A percentile compares a stretch with the other conserved stretches of the same genome.
Evolutionary conservation across 1,284 basidiomycete genomes (phyloP).

Genomic region (Austroboletus niveus): DNA sequence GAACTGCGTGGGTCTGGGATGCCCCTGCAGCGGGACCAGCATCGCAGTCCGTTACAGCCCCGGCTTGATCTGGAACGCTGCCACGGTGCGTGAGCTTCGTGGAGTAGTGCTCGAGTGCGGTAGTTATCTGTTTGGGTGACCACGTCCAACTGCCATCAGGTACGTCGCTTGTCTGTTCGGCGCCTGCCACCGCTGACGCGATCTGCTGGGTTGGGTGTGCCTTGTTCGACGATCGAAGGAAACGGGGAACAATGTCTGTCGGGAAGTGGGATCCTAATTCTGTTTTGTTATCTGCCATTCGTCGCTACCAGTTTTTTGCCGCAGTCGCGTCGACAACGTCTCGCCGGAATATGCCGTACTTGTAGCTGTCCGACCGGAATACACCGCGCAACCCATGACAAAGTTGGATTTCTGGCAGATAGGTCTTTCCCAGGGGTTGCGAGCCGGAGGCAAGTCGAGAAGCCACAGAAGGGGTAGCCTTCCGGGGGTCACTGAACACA

Average conservation of each 20-base stretch:
- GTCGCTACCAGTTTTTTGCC: no score
- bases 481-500: no score
- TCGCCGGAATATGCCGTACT: no score
- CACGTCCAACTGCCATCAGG: constrained; percentile 20
- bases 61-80: constrained; percentile 9
- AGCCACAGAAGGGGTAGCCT: no score
- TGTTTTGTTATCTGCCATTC: constrained; percentile 10
- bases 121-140: constrained; percentile 31
- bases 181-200: neutral
- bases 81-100: constrained; percentile 28
- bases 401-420: no score
- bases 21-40: constrained; percentile 10
- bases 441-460: no score
- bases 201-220: constrained; percentile 16
- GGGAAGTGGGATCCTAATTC: neutral
- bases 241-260: constrained; percentile 6
- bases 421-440: no score
- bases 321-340: no score
- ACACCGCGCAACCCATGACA: no score
- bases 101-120: constrained; percentile 35
- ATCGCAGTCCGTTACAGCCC: constrained; percentile 5
- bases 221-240: constrained; percentile 23
- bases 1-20: constrained; percentile 8
- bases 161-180: constrained; percentile 5
- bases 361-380: no score